Percentiles rank a stretch among this genome's conserved stretches.
phyloP scores from a whole-genome alignment of 176 grass and related monocot species.

The Saccharum officinarum region DNA sequence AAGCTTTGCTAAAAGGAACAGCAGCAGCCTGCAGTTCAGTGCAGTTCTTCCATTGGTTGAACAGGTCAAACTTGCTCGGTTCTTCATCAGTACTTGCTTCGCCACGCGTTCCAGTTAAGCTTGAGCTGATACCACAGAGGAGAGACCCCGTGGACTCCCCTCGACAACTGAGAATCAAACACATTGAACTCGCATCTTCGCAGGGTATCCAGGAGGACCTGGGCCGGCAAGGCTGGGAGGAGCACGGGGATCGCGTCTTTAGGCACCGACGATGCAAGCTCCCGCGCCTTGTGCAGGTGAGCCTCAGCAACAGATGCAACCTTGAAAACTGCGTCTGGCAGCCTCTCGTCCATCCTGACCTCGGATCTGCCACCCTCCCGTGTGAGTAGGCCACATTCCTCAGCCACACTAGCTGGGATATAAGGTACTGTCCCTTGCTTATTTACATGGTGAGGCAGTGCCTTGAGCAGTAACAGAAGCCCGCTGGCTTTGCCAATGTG shows the following conservation, averaged over 20 bases:
- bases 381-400: slow-evolving; percentile 63
- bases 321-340: slow-evolving; percentile 82
- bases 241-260: slow-evolving; percentile 54
- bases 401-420: slow-evolving; percentile 63
- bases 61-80: not conserved
- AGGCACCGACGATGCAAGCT: slow-evolving; percentile 61
- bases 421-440: slow-evolving; percentile 67
- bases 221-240: slow-evolving; percentile 69
- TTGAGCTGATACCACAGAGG: slow-evolving; percentile 91
- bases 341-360: slow-evolving; percentile 60
- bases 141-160: slow-evolving; percentile 67
- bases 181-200: slow-evolving; percentile 64
- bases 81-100: slow-evolving; percentile 59
- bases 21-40: not conserved
- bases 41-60: not conserved
- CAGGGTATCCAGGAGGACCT: slow-evolving; percentile 73
- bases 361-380: slow-evolving; percentile 40
- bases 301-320: slow-evolving; percentile 68
- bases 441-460: slow-evolving; percentile 79
- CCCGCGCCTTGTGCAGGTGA: slow-evolving; percentile 78
- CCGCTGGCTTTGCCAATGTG: slow-evolving; percentile 85
- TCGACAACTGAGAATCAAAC: slow-evolving; percentile 73
- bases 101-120: slow-evolving; percentile 72
- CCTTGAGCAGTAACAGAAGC: slow-evolving; percentile 77
- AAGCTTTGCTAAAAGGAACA: slow-evolving; percentile 2